Percentiles rank a stretch among this genome's conserved stretches.
Conservation (phyloP, 2,329 filamentous ascomycete species). For the Epichloe bromicola region DNA sequence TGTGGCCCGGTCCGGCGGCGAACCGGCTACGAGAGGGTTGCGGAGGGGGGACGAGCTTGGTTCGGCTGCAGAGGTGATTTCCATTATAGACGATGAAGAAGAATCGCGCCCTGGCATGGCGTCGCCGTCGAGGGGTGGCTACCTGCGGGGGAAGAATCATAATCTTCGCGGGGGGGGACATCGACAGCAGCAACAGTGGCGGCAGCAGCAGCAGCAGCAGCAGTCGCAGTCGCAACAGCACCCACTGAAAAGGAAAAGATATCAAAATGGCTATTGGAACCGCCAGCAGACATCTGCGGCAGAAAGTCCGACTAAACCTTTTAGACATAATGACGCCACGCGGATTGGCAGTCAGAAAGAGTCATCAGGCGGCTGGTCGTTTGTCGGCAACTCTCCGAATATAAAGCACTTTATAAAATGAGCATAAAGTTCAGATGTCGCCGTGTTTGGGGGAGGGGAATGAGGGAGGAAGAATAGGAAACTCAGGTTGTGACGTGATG, state of each 20-base stretch:
- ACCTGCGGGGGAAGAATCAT: background rate
- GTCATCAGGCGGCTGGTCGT: too few relatives aligned
- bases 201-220: background rate
- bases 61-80: background rate
- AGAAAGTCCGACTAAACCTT: background rate
- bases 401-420: too few relatives aligned
- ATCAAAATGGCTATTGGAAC: too few relatives aligned
- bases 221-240: constrained; percentile 22
- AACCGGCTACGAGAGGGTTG: background rate
- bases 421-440: too few relatives aligned
- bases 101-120: background rate
- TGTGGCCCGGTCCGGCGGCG: background rate
- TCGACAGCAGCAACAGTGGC: background rate
- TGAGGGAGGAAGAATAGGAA: too few relatives aligned
- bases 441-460: too few relatives aligned
- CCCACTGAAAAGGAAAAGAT: background rate
- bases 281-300: too few relatives aligned
- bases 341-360: too few relatives aligned
- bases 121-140: too few relatives aligned
- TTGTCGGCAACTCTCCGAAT: too few relatives aligned
- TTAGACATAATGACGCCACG: too few relatives aligned
- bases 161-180: background rate
- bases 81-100: background rate
- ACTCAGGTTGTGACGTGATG: too few relatives aligned
- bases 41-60: background rate